Percentiles rank a stretch among this genome's conserved stretches.
Conservation (phyloP, 345 rosid species). For the Laguncularia racemosa region DNA sequence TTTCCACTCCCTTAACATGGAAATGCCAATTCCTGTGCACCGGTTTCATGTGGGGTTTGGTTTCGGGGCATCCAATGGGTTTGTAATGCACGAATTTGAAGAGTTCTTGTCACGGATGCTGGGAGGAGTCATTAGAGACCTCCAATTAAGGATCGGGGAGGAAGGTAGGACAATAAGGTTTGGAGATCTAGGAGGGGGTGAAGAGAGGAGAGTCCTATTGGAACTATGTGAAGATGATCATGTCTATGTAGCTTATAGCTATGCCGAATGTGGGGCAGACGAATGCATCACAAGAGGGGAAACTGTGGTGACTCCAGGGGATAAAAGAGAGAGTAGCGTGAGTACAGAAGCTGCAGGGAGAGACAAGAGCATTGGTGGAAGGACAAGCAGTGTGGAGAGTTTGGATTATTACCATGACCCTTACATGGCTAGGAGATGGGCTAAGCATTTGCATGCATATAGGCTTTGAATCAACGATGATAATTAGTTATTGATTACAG, state of each 20-base stretch:
- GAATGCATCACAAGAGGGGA: slow-evolving; percentile 58
- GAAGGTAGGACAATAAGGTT: slow-evolving; percentile 46
- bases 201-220: slow-evolving; percentile 53
- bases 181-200: slow-evolving; percentile 58
- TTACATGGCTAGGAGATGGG: slow-evolving; percentile 83
- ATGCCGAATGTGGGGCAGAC: slow-evolving; percentile 46
- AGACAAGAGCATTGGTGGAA: slow-evolving; percentile 34
- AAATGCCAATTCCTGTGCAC: slow-evolving; percentile 48
- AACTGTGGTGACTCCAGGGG: slow-evolving; percentile 33
- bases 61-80: slow-evolving; percentile 56
- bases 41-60: slow-evolving; percentile 76
- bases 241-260: slow-evolving; percentile 58
- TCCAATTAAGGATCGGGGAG: slow-evolving; percentile 61
- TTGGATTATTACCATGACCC: slow-evolving; percentile 67
- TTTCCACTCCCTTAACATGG: slow-evolving; percentile 35
- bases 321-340: slow-evolving; percentile 29
- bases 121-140: slow-evolving; percentile 50
- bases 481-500: neutral
- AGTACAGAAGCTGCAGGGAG: slow-evolving; percentile 21
- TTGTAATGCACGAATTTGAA: slow-evolving; percentile 76
- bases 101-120: slow-evolving; percentile 52
- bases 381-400: slow-evolving; percentile 45
- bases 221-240: slow-evolving; percentile 40
- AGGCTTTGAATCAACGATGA: slow-evolving; percentile 27
- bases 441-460: slow-evolving; percentile 71